Percentiles rank a stretch among this genome's conserved stretches.
phyloP scores from a whole-genome alignment of 2,329 filamentous ascomycete genomes.

The Penicillium sp. region DNA sequence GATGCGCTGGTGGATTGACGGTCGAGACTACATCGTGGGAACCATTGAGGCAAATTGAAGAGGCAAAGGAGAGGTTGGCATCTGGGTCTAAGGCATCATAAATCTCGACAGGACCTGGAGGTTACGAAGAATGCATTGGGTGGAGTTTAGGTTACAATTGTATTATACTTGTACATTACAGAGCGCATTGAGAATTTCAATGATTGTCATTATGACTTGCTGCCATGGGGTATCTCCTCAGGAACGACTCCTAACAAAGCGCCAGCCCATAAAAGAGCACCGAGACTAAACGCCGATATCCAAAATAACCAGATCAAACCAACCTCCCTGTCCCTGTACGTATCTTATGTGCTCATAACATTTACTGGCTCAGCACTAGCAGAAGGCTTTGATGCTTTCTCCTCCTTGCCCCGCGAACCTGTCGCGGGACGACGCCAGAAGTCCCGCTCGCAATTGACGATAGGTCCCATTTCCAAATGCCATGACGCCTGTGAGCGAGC shows the following conservation, averaged over 20 bases:
- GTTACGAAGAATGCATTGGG: constrained; percentile 10
- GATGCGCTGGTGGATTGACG: constrained; percentile 55
- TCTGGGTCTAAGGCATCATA: constrained; percentile 22
- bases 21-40: constrained; percentile 66
- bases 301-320: background rate
- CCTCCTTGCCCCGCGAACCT: constrained; percentile 36
- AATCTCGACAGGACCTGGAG: background rate
- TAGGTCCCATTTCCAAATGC: constrained; percentile 47
- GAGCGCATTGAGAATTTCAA: constrained; percentile 5
- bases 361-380: constrained; percentile 9
- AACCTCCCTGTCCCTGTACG: background rate
- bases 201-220: constrained; percentile 4
- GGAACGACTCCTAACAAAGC: constrained; percentile 22
- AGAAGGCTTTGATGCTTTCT: constrained; percentile 26
- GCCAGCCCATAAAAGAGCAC: constrained; percentile 16
- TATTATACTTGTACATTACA: background rate
- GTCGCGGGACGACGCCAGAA: constrained; percentile 55
- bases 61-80: constrained; percentile 30
- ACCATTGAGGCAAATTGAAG: constrained; percentile 34
- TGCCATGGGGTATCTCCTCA: constrained; percentile 37
- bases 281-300: constrained; percentile 8
- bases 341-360: background rate
- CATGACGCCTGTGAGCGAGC: constrained; percentile 26
- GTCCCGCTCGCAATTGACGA: constrained; percentile 62
- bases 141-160: constrained; percentile 15